Percentiles rank a stretch among this genome's conserved stretches.
Conservation (phyloP, 768 basidiomycete genomes). For the Hysterangium stoloniferum region DNA sequence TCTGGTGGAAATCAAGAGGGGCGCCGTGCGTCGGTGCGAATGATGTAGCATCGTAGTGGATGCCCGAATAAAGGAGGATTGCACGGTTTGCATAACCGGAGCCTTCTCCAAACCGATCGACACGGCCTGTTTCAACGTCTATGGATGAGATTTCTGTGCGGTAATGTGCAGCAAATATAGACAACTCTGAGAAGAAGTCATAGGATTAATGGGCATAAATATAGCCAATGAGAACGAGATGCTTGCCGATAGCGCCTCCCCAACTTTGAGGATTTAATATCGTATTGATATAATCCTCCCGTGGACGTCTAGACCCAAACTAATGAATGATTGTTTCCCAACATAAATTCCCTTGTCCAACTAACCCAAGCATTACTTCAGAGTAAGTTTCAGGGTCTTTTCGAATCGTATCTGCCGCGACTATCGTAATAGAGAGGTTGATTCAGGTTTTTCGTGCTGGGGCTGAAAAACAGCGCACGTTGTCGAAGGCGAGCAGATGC, state of each 20-base stretch:
- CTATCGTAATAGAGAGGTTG: constrained; percentile 30
- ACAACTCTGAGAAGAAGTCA: constrained; percentile 34
- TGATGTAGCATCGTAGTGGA: constrained; percentile 91
- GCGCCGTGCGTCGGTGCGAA: constrained; percentile 71
- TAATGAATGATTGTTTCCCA: no score
- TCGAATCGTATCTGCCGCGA: constrained; percentile 77
- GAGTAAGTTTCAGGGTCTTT: constrained; percentile 64
- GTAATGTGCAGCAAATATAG: constrained; percentile 77
- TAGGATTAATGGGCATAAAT: neutral
- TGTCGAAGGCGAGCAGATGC: constrained; percentile 65
- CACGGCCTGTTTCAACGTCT: constrained; percentile 87
- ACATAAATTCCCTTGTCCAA: no score
- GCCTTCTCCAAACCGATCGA: constrained; percentile 70
- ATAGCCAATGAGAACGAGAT: neutral
- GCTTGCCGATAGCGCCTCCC: constrained; percentile 90
- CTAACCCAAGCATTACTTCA: constrained; percentile 82
- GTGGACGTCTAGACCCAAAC: constrained; percentile 38
- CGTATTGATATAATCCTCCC: constrained; percentile 69
- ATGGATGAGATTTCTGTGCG: constrained; percentile 80
- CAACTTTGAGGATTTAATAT: constrained; percentile 77
- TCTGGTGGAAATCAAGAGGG: constrained; percentile 85
- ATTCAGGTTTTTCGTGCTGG: constrained; percentile 1
- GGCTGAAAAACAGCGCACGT: constrained; percentile 34
- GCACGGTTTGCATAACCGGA: constrained; percentile 33
- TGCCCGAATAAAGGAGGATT: constrained; percentile 88